Conservation (phyloP, 176 grass and related monocot species). For the Chrysopogon serrulatus region DNA sequence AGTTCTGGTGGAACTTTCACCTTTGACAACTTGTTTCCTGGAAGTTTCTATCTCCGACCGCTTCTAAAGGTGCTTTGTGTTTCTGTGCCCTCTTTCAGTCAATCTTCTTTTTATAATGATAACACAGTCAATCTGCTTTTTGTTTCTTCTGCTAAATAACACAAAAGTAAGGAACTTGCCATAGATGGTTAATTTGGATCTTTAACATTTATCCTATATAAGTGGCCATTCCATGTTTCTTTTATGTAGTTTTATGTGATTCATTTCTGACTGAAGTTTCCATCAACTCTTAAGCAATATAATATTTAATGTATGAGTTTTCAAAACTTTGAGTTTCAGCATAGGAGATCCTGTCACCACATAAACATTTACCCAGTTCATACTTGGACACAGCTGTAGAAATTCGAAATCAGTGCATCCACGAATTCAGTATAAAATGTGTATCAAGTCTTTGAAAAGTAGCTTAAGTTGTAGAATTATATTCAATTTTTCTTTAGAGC, state of each 20-base stretch:
- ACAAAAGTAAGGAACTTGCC: not conserved
- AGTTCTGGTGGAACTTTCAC: conserved; percentile 71
- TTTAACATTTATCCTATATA: not conserved
- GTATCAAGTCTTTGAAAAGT: conserved; percentile 1
- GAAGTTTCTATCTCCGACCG: conserved; percentile 91
- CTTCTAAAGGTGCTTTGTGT: conserved; percentile 68
- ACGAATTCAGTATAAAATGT: not conserved
- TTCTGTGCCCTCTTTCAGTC: not conserved
- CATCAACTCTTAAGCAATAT: not conserved
- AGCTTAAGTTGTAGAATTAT: not conserved
- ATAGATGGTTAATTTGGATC: not conserved
- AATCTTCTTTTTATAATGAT: not conserved
- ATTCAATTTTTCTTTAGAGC: conserved; percentile 16
- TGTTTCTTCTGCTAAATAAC: not conserved
- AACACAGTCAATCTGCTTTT: not conserved
- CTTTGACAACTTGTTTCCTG: conserved; percentile 87
- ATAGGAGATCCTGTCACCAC: not conserved
- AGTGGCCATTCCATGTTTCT: not conserved
- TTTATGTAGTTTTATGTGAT: not conserved
- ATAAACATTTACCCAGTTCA: not conserved
- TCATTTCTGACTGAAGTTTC: conserved; percentile 21
- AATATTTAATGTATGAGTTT: not conserved
- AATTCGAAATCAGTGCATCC: conserved; percentile 10
- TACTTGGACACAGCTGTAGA: not conserved
- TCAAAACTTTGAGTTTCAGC: not conserved